Conservation (phyloP, 1,284 basidiomycete species). For the Dichomitus squalens region DNA sequence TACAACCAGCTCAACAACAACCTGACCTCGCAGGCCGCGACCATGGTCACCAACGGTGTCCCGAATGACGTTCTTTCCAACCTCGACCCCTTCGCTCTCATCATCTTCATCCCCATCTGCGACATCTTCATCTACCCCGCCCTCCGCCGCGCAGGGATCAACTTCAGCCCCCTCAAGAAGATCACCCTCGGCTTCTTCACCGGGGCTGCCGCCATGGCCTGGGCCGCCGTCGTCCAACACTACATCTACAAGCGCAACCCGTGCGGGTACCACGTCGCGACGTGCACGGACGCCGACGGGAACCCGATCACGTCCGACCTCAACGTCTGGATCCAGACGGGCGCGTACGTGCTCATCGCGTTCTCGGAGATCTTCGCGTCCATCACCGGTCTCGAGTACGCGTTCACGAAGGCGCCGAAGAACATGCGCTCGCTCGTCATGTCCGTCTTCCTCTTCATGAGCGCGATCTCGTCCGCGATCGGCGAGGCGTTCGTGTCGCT, state of each 20-base stretch:
- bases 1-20: conserved; percentile 83
- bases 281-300: conserved; percentile 48
- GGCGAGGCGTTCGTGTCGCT: conserved; percentile 63
- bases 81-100: conserved; percentile 75
- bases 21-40: conserved; percentile 75
- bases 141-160: conserved; percentile 64
- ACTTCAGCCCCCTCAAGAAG: conserved; percentile 74
- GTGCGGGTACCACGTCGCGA: conserved; percentile 60
- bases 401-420: conserved; percentile 85
- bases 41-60: conserved; percentile 71
- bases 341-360: conserved; percentile 69
- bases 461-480: conserved; percentile 64
- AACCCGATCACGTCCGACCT: conserved; percentile 53
- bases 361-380: conserved; percentile 83
- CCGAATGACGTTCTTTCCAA: conserved; percentile 86
- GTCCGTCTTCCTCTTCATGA: conserved; percentile 72
- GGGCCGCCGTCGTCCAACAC: conserved; percentile 72
- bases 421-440: conserved; percentile 84
- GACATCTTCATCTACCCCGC: conserved; percentile 74
- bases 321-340: conserved; percentile 79
- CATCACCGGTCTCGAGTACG: conserved; percentile 86
- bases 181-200: conserved; percentile 78
- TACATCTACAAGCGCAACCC: conserved; percentile 78
- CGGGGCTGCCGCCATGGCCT: conserved; percentile 62
- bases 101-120: conserved; percentile 75